Evolutionary conservation across 345 rosid genomes (phyloP).

Genomic region (Gossypium stocksii): DNA sequence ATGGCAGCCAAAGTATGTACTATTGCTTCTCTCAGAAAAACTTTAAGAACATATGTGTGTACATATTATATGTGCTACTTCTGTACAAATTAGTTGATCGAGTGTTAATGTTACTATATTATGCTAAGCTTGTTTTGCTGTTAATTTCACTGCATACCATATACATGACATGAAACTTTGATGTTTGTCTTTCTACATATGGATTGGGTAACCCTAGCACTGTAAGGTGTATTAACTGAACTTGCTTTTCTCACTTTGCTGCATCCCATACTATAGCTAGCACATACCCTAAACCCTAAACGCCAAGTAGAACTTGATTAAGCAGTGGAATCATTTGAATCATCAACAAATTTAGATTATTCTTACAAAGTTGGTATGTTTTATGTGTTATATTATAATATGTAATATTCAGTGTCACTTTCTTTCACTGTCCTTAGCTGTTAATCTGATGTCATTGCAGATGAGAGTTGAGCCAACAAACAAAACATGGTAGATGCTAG

Average conservation of each 20-base stretch:
- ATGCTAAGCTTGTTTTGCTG: not conserved
- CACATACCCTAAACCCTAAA: not conserved
- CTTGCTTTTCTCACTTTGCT: not conserved
- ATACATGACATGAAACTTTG: not conserved
- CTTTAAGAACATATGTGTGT: too few relatives aligned
- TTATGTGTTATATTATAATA: not conserved
- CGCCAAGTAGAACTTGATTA: constrained; percentile 5
- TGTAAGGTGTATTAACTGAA: not conserved
- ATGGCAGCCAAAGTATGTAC: too few relatives aligned
- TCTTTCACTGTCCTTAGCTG: constrained; percentile 45
- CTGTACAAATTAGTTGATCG: too few relatives aligned
- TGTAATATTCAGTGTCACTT: constrained; percentile 27
- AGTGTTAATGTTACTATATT: not conserved
- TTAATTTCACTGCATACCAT: not conserved
- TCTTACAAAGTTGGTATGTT: constrained; percentile 5
- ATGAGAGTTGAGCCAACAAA: constrained; percentile 34
- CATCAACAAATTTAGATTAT: not conserved
- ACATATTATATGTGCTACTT: too few relatives aligned
- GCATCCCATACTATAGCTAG: not conserved
- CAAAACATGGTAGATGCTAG: constrained; percentile 28
- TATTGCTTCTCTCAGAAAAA: too few relatives aligned
- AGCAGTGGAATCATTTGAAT: not conserved
- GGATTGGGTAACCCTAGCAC: not conserved
- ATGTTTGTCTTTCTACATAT: not conserved
- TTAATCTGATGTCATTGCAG: constrained; percentile 39